A percentile compares a stretch with the other conserved stretches of the same genome.
Conservation (phyloP, 805 yeast genomes). For the Ascoidea asiatica region DNA sequence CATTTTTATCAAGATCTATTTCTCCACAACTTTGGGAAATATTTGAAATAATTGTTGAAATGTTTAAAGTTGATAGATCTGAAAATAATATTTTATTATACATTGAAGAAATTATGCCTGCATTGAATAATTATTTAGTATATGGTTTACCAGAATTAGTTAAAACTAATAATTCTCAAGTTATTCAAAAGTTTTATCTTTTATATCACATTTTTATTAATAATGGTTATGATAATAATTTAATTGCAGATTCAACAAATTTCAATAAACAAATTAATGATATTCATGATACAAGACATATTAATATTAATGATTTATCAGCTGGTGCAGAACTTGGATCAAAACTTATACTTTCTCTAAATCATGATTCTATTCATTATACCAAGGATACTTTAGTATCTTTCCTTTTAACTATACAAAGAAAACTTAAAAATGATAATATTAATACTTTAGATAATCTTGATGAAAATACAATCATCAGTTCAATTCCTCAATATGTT, state of each 20-base stretch:
- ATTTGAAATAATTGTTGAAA: constrained; percentile 31
- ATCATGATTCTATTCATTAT: background rate
- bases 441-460: background rate
- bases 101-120: constrained; percentile 63
- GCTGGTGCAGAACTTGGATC: background rate
- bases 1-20: constrained; percentile 43
- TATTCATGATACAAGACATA: background rate
- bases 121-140: constrained; percentile 61
- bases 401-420: background rate
- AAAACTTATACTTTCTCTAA: background rate
- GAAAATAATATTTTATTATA: constrained; percentile 46
- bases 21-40: constrained; percentile 68
- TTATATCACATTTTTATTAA: background rate
- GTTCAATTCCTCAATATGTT: background rate
- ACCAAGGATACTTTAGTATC: background rate
- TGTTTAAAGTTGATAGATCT: constrained; percentile 16
- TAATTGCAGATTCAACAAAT: background rate
- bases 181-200: constrained; percentile 12
- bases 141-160: constrained; percentile 29
- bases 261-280: background rate
- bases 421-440: background rate
- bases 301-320: background rate
- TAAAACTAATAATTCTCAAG: constrained; percentile 2
- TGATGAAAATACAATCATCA: background rate
- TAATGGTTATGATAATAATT: background rate